phyloP scores from a whole-genome alignment of 371 early-diverging fungal genomes.

The Coemansia sp. region DNA sequence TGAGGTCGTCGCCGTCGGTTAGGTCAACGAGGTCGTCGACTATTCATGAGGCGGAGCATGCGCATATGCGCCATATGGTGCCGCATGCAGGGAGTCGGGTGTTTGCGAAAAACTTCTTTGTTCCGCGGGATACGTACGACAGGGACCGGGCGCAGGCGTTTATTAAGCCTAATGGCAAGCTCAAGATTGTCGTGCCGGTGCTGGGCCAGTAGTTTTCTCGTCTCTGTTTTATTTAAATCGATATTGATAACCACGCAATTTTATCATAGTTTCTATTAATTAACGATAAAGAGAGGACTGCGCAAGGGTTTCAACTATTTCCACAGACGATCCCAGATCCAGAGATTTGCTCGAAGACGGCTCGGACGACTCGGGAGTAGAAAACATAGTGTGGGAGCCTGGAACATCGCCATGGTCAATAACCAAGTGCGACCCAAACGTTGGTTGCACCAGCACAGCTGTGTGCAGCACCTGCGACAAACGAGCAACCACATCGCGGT shows the following conservation, averaged over 20 bases:
- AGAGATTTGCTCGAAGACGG: not conserved
- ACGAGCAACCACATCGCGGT: conserved; percentile 10
- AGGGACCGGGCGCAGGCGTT: conserved; percentile 45
- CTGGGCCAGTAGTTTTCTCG: conserved; percentile 11
- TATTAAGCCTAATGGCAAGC: conserved; percentile 48
- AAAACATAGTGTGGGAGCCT: conserved; percentile 1
- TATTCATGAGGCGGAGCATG: not conserved
- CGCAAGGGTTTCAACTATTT: not conserved
- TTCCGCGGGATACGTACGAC: conserved; percentile 47
- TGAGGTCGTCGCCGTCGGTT: conserved; percentile 14
- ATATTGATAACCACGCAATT: too few relatives aligned
- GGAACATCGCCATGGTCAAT: conserved; percentile 10
- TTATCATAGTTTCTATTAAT: not conserved
- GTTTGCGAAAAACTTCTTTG: conserved; percentile 46
- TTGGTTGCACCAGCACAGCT: not conserved
- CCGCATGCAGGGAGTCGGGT: conserved; percentile 4
- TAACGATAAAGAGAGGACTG: not conserved
- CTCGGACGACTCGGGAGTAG: not conserved
- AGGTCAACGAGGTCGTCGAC: conserved; percentile 36
- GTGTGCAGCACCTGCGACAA: conserved; percentile 9
- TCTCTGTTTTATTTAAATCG: not conserved
- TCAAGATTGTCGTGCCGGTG: conserved; percentile 45
- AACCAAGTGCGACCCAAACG: not conserved
- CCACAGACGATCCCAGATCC: not conserved
- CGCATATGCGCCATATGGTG: not conserved